Conservation (phyloP, 306 rosid species). For the Quercus robur region DNA sequence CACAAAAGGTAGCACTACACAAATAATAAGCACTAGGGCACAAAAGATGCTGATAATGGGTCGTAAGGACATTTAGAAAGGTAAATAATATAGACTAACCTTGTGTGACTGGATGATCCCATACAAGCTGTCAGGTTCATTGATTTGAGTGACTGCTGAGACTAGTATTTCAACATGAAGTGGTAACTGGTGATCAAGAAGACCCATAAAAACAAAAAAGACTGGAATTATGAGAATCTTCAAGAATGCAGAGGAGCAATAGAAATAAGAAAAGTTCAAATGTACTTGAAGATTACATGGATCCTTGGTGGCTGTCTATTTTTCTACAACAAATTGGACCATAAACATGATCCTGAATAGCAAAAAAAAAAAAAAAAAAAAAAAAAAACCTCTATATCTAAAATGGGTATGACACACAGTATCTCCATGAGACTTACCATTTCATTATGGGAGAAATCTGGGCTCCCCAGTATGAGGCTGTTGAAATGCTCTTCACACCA, state of each 20-base stretch:
- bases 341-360: neutral
- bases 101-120: constrained; percentile 92
- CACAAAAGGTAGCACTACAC: neutral
- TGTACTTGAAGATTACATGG: neutral
- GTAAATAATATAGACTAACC: constrained; percentile 44
- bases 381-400: neutral
- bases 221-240: constrained; percentile 3
- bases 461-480: constrained; percentile 67
- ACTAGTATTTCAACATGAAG: constrained; percentile 82
- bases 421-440: constrained; percentile 40
- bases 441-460: constrained; percentile 80
- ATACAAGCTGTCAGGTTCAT: constrained; percentile 92
- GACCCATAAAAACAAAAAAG: constrained; percentile 5
- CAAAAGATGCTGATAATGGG: neutral
- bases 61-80: neutral
- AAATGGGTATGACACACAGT: neutral
- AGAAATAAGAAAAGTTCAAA: neutral
- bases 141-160: constrained; percentile 78
- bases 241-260: neutral
- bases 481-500: constrained; percentile 91
- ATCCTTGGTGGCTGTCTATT: neutral
- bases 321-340: neutral
- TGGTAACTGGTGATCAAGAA: constrained; percentile 56
- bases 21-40: neutral
- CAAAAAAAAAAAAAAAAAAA: neutral